Evolutionary conservation across 371 early-diverging fungal species (phyloP), one percentile per base, ranked within the genome.

Genomic region (Funneliformis caledonium): DNA sequence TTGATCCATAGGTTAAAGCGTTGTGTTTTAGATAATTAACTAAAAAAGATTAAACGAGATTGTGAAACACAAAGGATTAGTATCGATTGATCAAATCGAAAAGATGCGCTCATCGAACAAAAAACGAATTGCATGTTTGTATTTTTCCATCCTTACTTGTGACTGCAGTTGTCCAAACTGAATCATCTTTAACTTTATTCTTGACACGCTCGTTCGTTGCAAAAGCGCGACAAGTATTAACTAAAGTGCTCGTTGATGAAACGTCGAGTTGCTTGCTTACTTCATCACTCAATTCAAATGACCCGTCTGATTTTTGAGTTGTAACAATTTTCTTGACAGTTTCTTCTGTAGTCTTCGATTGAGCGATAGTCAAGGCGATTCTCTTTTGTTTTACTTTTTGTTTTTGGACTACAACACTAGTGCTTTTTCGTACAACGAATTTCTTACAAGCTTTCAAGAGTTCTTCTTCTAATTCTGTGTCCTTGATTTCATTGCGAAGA

Each of bases 281-380:
- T 2, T 26, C n/a, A 19, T 76, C 42, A 76, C n/a, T 76, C 37
- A 76, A 42, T 60, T 42, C 76, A 61, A 76, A 76, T 19, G 61
- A 61, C 3, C 76, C 76, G 16, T 76, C 61, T 19, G 4, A 5
- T 60, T 76, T 56, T 60, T 76, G 76, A 1, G 2, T 10, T 19
- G 76, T 12, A 19, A 60, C 22, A 60, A 60, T 11, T 37, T 22
- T 10, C 26, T 76, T 56, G 12, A n/a, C n/a, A 22, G 19, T 60
- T 61, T 76, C 76, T 11, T 16, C 48, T 31, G 76, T 76, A 10
- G 62, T 76, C n/a, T 59, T 22, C 11, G 59, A 60, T 62, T 60
- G 56, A 22, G 22, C 61, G 5, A 14, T 8, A 11, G 43, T 33
- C 56, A 73, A 73, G 56, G 70, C 70, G 5, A n/a, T 43, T 43